Base-by-base conservation (phyloP, 2,329 filamentous ascomycete genomes). In the Colletotrichum noveboracense region DNA sequence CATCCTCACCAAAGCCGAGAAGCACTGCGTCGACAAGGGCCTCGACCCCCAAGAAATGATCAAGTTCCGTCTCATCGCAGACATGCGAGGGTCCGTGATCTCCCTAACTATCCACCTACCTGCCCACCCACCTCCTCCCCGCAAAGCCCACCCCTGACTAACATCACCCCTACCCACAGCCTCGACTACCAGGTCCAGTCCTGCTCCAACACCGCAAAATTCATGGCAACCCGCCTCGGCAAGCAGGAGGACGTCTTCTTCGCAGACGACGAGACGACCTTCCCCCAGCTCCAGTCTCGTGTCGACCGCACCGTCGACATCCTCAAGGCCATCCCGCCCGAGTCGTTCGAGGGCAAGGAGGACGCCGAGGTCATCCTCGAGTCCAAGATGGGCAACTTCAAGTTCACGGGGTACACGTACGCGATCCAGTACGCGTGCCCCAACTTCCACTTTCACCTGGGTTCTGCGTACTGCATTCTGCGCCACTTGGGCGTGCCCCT, bases 381-480 rank as follows among this genome's bases (percentile, higher is more conserved):
- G 70, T 76, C 80, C 4, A 78, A 43, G 14, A 70, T 79, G 70
- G 82, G 80, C 7, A 78, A 71, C 52, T 83, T 78, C 43, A 68
- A 60, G 32, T 83, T 83, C 70, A 80, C 79, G 3, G 87, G 83
- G 0, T 78, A 85, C 71, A 78, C 81, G 1, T 91, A 90, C 78
- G 78, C 89, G 12, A 78, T 82, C 28, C 79, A 81, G 4, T 88
- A 86, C 79, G 85, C 83, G 2, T 79, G 91, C 21, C 91, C 91
- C 13, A 92, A 93, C 80, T 87, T 92, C 79, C 91, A 87, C 82
- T 93, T 93, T 80, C 92, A 93, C 79, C 76, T 89, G 8, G 86
- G 83, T 24, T 91, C 87, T 12, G 88, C 89, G 8, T 93, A 93
- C 81, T 85, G 81, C 8, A 89, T 94, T 66, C 79, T 93, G 78